These are phyloP conservation scores for Blumeria graminis DNA, from an alignment of 2,329 filamentous ascomycete genomes.

Conservation along the genomic window DNA sequence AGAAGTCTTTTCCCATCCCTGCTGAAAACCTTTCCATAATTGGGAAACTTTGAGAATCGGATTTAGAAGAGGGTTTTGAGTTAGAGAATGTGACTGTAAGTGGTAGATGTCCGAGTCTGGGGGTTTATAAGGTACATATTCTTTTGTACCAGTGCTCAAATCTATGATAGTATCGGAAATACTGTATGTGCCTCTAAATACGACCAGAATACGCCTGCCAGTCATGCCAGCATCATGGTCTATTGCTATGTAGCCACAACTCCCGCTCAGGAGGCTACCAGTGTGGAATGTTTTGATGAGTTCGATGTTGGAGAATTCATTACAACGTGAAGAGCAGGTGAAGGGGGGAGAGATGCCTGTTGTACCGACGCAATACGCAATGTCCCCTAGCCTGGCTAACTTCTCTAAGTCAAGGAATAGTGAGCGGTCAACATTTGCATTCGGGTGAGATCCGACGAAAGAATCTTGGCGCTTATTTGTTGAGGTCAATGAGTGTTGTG, in stretches of 20 bases:
- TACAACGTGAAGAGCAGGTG: constrained; percentile 59
- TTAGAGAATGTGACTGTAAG: not conserved
- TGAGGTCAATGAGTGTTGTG: no score
- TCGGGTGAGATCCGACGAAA: constrained; percentile 10
- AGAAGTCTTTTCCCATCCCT: not conserved
- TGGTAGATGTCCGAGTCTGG: not conserved
- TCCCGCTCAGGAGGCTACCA: constrained; percentile 64
- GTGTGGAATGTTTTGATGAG: constrained; percentile 75
- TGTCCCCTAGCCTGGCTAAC: constrained; percentile 74
- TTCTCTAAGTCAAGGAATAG: constrained; percentile 72
- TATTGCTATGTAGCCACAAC: constrained; percentile 82
- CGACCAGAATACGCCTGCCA: constrained; percentile 43
- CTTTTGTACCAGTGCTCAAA: constrained; percentile 67
- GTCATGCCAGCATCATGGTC: constrained; percentile 31
- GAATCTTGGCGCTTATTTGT: no score
- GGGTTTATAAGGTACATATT: constrained; percentile 57
- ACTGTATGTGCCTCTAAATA: constrained; percentile 87
- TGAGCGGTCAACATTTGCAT: constrained; percentile 24
- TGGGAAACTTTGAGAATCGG: not conserved
- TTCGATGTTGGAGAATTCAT: constrained; percentile 58
- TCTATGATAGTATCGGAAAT: constrained; percentile 79
- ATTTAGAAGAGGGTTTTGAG: not conserved
- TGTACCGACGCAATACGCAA: constrained; percentile 75
- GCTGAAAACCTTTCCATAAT: not conserved
- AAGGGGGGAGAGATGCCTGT: constrained; percentile 70